phyloP scores from a whole-genome alignment of 2,329 filamentous ascomycete species.

The Ophiostoma perfectum region DNA sequence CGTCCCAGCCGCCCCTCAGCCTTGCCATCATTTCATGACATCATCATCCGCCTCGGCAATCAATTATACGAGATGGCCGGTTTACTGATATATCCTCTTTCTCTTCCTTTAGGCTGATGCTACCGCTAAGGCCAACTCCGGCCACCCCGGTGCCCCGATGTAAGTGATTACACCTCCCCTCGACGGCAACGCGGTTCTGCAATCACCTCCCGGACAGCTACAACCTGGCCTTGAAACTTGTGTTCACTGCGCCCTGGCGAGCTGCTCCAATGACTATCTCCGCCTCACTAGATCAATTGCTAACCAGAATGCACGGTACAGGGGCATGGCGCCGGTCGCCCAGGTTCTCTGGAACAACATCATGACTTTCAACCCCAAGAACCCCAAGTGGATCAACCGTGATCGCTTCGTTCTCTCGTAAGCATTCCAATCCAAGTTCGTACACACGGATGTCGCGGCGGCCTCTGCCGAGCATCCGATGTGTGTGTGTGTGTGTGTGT shows the following conservation, averaged over 20 bases:
- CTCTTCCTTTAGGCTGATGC: constrained; percentile 75
- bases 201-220: background rate
- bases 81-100: constrained; percentile 15
- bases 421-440: constrained; percentile 36
- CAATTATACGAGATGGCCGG: background rate
- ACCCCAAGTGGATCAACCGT: constrained; percentile 93
- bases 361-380: constrained; percentile 99
- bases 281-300: constrained; percentile 25
- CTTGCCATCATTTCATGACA: constrained; percentile 19
- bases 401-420: constrained; percentile 99
- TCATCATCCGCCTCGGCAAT: constrained; percentile 10
- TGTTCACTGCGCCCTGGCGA: background rate
- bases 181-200: background rate
- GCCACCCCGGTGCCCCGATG: constrained; percentile 98
- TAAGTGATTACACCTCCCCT: constrained; percentile 37
- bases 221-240: background rate
- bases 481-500: too few species aligned
- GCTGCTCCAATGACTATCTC: background rate
- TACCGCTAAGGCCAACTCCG: constrained; percentile 90
- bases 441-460: background rate
- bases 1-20: background rate
- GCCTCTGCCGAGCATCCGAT: too few species aligned
- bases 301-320: constrained; percentile 30
- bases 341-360: constrained; percentile 99
- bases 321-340: constrained; percentile 84